A percentile compares a stretch with the other conserved stretches of the same genome.
phyloP scores from a whole-genome alignment of 2,329 filamentous ascomycete genomes.

The Aspergillus pseudoterreus region DNA sequence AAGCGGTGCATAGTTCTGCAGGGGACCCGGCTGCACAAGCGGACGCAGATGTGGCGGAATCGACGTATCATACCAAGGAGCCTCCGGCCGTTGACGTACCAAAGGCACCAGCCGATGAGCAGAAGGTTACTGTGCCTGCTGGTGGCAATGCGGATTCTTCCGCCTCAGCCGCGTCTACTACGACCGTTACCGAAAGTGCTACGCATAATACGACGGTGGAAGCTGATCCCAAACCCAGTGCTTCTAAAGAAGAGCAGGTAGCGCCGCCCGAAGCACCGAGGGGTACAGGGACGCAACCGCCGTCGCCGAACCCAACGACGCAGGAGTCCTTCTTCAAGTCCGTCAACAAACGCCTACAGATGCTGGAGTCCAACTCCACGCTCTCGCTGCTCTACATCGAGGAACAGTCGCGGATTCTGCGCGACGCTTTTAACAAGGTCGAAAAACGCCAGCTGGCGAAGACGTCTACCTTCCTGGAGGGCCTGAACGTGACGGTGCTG shows the following conservation, averaged over 20 bases:
- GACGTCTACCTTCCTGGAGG: constrained; percentile 74
- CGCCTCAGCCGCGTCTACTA: constrained; percentile 8
- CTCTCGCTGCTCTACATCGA: constrained; percentile 94
- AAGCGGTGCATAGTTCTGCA: neutral
- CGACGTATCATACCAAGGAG: neutral
- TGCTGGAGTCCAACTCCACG: constrained; percentile 88
- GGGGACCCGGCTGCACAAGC: neutral
- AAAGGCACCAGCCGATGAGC: constrained; percentile 14
- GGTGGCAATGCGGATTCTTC: constrained; percentile 11
- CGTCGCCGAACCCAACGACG: constrained; percentile 69
- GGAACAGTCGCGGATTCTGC: constrained; percentile 85
- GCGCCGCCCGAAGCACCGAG: constrained; percentile 26
- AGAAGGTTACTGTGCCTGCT: constrained; percentile 17
- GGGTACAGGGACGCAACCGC: constrained; percentile 45
- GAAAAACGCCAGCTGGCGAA: constrained; percentile 86
- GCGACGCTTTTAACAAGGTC: constrained; percentile 79
- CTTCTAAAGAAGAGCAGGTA: constrained; percentile 29
- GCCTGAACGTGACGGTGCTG: constrained; percentile 83
- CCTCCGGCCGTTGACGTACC: constrained; percentile 5
- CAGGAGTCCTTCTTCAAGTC: constrained; percentile 99
- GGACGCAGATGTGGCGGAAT: neutral
- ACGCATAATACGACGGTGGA: constrained; percentile 22
- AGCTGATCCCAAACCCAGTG: constrained; percentile 17
- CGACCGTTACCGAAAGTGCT: constrained; percentile 13
- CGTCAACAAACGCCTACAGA: constrained; percentile 84